Evolutionary conservation across 805 yeast species (phyloP), one percentile per base, ranked within the genome.

Genomic region (Wickerhamiella nectarea): DNA sequence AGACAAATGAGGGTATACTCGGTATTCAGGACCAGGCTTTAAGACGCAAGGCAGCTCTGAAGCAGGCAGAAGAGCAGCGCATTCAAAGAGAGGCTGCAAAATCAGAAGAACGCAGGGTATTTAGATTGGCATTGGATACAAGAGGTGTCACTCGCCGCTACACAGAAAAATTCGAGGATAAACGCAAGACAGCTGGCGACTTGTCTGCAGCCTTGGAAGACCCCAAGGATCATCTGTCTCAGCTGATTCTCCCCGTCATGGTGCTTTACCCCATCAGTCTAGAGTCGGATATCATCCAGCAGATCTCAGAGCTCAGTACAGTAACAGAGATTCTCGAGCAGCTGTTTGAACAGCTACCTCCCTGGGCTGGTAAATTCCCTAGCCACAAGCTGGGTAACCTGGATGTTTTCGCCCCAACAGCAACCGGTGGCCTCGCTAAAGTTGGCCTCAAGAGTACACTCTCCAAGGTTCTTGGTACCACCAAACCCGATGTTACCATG

Each of bases 381-480:
- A 72, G 76, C 47, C 84, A 85, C 57, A 63, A 68, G 0, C 60
- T 71, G 3, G 74, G 71, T 50, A 72, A 71, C 44, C 62, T 86
- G 20, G 78, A 81, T 41, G 79, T 80, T 5, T 89, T 70, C 60
- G 76, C 83, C 76, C 96, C 84, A 59, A 84, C 95, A 0, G 69
- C 64, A 25, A 55, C 75, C 2, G 95, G 95, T 41, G 96, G 96
- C 0, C 68, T 89, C 48, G 78, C 85, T 36, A 85, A 84, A 60
- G 75, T 80, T 4, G 95, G 95, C 21, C 82, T 79, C 58, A 84
- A 81, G 50, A 71, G 76, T 18, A 65, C 81, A 1, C 58, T 89
- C 18, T 72, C 74, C 53, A 71, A 72, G 41, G 80, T 78, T 0
- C 67, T 89, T 49, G 70, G 75, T 64, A 69, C 74, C 40, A 74